phyloP scores from a whole-genome alignment of 2,329 filamentous ascomycete genomes.

The Botrytis cinerea region DNA sequence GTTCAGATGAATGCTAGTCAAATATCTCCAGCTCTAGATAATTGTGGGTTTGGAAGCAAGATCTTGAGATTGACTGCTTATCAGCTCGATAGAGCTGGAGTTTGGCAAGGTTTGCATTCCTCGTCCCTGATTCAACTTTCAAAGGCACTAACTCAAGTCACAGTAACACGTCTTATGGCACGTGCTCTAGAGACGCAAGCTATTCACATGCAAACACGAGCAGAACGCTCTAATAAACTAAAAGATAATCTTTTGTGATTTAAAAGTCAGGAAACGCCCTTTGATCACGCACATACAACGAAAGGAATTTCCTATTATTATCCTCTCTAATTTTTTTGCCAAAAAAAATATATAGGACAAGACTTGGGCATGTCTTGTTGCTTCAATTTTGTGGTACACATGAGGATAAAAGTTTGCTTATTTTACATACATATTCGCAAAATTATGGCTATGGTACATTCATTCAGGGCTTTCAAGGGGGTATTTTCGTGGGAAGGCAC shows the following conservation, averaged over 20 bases:
- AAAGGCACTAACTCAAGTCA: slow-evolving; percentile 35
- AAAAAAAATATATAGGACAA: neutral
- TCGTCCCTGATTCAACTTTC: neutral
- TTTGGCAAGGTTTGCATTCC: slow-evolving; percentile 78
- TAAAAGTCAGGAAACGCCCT: neutral
- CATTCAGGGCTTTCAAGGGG: neutral
- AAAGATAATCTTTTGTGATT: neutral
- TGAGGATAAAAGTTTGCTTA: neutral
- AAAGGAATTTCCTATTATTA: neutral
- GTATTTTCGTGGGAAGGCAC: neutral
- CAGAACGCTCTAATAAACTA: slow-evolving; percentile 3
- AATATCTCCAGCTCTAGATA: slow-evolving; percentile 57
- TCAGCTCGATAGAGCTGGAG: slow-evolving; percentile 83
- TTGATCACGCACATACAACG: neutral
- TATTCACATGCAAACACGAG: slow-evolving; percentile 8
- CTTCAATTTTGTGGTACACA: slow-evolving; percentile 1
- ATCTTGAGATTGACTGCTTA: slow-evolving; percentile 81
- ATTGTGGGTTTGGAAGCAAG: slow-evolving; percentile 80
- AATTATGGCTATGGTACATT: neutral
- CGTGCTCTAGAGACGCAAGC: slow-evolving; percentile 40
- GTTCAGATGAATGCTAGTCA: slow-evolving; percentile 51
- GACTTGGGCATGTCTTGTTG: slow-evolving; percentile 12
- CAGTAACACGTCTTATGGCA: slow-evolving; percentile 70
- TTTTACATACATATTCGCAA: slow-evolving; percentile 4
- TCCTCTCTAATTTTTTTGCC: neutral